Evolutionary conservation across 495 filamentous ascomycete genomes (phyloP).

Genomic region (Trichoderma asperelloides): DNA sequence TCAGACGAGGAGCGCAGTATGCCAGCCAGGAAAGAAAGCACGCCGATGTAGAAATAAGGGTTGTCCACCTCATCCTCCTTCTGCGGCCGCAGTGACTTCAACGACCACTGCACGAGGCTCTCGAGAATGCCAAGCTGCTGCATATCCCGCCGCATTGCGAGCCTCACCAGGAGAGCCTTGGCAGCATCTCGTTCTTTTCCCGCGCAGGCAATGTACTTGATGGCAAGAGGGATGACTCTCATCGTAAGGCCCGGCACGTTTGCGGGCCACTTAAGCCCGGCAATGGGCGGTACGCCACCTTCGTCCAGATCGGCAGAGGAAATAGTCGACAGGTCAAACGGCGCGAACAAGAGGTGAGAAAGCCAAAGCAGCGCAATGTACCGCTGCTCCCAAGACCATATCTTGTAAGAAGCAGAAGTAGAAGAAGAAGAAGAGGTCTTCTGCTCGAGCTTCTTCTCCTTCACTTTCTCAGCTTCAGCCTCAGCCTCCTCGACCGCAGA

Average conservation of each 20-base stretch:
- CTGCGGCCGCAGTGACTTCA: constrained; percentile 42
- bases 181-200: constrained; percentile 87
- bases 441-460: constrained; percentile 3
- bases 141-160: constrained; percentile 84
- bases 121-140: constrained; percentile 61
- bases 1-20: constrained; percentile 46
- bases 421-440: too few species aligned
- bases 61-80: constrained; percentile 21
- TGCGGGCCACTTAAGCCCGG: constrained; percentile 37
- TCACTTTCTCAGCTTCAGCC: constrained; percentile 14
- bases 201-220: constrained; percentile 59
- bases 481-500: constrained; percentile 50
- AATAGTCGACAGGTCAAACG: constrained; percentile 82
- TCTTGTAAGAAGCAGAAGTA: constrained; percentile 13
- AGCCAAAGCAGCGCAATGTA: constrained; percentile 89
- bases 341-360: constrained; percentile 82
- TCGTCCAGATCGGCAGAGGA: constrained; percentile 48
- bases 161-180: constrained; percentile 65
- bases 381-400: constrained; percentile 73
- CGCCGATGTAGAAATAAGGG: constrained; percentile 54
- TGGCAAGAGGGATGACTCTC: constrained; percentile 60
- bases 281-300: constrained; percentile 21
- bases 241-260: constrained; percentile 59
- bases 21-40: constrained; percentile 69
- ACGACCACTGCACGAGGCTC: constrained; percentile 56